Evolutionary conservation across 257 asterid species (phyloP).

Genomic region (Scutellaria minor): DNA sequence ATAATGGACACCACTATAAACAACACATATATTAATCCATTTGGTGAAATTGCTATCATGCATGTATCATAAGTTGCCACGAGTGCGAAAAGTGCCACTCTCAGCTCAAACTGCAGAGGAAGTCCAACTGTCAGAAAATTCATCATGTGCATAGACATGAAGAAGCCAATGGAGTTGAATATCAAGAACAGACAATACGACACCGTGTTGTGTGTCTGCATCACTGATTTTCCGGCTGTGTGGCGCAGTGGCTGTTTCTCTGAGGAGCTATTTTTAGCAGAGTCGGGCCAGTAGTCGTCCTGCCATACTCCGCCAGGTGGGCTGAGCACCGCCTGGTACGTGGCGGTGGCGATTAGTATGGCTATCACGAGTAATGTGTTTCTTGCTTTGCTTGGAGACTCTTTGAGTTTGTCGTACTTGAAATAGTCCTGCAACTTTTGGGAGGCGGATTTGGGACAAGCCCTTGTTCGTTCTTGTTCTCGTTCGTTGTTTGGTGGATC

Average conservation of each 20-base stretch:
- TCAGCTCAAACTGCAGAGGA: constrained; percentile 45
- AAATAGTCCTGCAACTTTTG: constrained; percentile 31
- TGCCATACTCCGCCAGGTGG: constrained; percentile 73
- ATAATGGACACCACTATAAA: background rate
- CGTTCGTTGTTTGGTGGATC: background rate
- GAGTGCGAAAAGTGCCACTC: constrained; percentile 44
- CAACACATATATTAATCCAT: background rate
- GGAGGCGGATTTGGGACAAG: constrained; percentile 20
- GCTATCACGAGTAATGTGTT: constrained; percentile 46
- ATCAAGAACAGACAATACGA: constrained; percentile 39
- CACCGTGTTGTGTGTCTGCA: constrained; percentile 36
- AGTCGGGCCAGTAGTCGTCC: constrained; percentile 32
- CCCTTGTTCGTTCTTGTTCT: constrained; percentile 2
- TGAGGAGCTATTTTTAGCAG: background rate
- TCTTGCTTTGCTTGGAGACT: constrained; percentile 44
- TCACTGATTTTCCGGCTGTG: constrained; percentile 49
- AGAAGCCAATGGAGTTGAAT: constrained; percentile 52
- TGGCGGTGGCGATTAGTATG: constrained; percentile 47
- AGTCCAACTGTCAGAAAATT: constrained; percentile 37
- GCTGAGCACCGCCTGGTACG: constrained; percentile 53
- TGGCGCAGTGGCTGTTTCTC: constrained; percentile 14
- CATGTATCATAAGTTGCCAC: constrained; percentile 41
- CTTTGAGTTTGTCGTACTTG: constrained; percentile 31
- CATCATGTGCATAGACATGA: constrained; percentile 44
- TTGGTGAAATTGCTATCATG: constrained; percentile 42